These are phyloP conservation scores for Tulasnella sp. DNA, from an alignment of 768 basidiomycete genomes.

Conservation along the genomic window DNA sequence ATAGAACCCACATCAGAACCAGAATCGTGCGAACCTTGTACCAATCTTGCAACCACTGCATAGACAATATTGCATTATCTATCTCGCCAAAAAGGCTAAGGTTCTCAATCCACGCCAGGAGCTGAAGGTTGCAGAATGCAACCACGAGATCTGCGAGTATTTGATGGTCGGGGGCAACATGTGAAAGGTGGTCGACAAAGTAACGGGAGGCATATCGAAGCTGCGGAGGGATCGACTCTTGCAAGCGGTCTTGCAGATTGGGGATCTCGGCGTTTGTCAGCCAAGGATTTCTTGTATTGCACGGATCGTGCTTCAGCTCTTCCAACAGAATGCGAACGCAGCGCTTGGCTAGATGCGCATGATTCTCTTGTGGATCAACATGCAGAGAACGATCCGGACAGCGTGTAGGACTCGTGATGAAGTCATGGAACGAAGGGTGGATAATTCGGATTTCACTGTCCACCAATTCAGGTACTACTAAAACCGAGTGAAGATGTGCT, in stretches of 20 bases:
- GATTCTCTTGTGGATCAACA: not conserved
- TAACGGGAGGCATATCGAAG: not conserved
- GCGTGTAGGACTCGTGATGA: not conserved
- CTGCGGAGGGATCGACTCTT: not conserved
- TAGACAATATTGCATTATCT: not conserved
- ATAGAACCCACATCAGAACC: not conserved
- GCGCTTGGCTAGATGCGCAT: not conserved
- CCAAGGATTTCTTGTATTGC: not conserved
- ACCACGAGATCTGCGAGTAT: not conserved
- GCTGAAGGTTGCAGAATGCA: not conserved
- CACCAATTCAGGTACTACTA: not conserved
- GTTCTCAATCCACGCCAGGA: not conserved
- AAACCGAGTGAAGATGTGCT: not conserved
- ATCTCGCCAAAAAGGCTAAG: not conserved
- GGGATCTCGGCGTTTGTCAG: not conserved
- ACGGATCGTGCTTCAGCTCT: not conserved
- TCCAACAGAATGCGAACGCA: not conserved
- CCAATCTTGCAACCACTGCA: not conserved
- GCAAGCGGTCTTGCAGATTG: not conserved
- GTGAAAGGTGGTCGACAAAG: not conserved
- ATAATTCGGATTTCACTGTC: not conserved
- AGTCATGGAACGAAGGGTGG: conserved; percentile 25
- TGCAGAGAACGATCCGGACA: not conserved
- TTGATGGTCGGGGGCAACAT: too few relatives aligned
- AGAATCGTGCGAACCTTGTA: not conserved